Evolutionary conservation across 441 rosid genomes (phyloP), one percentile per base, ranked within the genome.

Genomic region (Mallotus japonicus): DNA sequence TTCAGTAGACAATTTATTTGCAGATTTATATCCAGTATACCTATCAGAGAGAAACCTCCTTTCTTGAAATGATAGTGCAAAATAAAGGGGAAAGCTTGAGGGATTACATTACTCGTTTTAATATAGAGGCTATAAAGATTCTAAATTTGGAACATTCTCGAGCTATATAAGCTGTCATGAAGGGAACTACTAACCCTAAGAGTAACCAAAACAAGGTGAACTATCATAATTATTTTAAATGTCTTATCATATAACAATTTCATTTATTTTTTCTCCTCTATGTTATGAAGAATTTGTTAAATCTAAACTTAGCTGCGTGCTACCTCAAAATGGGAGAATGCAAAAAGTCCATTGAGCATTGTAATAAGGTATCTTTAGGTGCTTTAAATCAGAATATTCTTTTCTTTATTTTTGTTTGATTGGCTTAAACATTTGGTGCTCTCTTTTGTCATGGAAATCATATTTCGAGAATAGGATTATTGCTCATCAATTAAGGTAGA

Each of bases 291-390:
- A 90, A 90, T 82, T 78, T 86, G 74, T 81, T 92, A 72, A 84
- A 92, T 82, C 83, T 96, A 72, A 96, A 96, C 86, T 87, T 96
- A 76, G 97, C 98, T 69, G 92, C 96, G 0, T 93, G 93, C 85
- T 80, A 85, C 81, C 93, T 93, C 71, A 96, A 96, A 85, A 47
- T 89, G 87, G 93, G 96, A 80, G 98, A 91, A 82, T 84, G 91
- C 86, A 89, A 80, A 70, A 96, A 92, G 85, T 88, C 97, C 75
- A 81, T 96, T 1, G 92, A 96, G 82, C 79, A 88, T 7, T 91
- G 97, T 85, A 88, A 91, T 83, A 93, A 96, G 98, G 98, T 95
- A 71, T 63, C 70, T 50, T 50, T 28, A 34, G 47, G 53, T 51
- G 32, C 22, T 22, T 50, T 67, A 15, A 24, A 24, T 56, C 24